These are phyloP conservation scores for Lolium perenne DNA, from an alignment of 176 grass and related monocot genomes.

Conservation along the genomic window DNA sequence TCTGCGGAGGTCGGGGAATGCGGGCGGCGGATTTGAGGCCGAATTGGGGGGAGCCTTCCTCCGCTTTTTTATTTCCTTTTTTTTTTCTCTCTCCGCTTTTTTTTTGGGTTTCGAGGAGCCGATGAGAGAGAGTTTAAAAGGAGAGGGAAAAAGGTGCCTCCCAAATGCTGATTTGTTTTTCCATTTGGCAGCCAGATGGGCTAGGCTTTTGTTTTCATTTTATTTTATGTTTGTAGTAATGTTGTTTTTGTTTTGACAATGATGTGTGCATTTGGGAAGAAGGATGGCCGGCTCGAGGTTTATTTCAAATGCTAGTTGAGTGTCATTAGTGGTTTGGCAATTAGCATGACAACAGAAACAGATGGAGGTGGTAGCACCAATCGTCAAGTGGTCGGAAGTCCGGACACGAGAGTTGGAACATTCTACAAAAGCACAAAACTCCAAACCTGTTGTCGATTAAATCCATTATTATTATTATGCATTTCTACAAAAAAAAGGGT, in stretches of 20 bases:
- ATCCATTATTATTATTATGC: no score
- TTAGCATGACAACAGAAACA: neutral
- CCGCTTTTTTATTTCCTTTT: neutral
- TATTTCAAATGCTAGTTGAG: neutral
- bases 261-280: slow-evolving; percentile 9
- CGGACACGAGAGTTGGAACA: neutral
- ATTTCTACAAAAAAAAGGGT: no score
- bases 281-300: slow-evolving; percentile 27
- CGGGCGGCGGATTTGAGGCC: slow-evolving; percentile 51
- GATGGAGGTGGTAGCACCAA: neutral
- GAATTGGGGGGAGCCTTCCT: slow-evolving; percentile 60
- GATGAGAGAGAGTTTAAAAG: slow-evolving; percentile 29
- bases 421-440: neutral
- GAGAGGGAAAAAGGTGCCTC: slow-evolving; percentile 26
- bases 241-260: slow-evolving; percentile 1
- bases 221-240: neutral
- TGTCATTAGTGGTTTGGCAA: slow-evolving; percentile 34
- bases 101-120: neutral
- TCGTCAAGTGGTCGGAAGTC: neutral
- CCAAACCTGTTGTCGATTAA: neutral
- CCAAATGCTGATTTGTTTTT: neutral
- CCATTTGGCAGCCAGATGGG: neutral
- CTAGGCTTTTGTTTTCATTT: neutral
- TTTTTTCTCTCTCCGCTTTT: neutral
- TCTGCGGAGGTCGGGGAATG: slow-evolving; percentile 48